Conservation (phyloP, 2,329 filamentous ascomycete species). For the Botrytis squamosa region DNA sequence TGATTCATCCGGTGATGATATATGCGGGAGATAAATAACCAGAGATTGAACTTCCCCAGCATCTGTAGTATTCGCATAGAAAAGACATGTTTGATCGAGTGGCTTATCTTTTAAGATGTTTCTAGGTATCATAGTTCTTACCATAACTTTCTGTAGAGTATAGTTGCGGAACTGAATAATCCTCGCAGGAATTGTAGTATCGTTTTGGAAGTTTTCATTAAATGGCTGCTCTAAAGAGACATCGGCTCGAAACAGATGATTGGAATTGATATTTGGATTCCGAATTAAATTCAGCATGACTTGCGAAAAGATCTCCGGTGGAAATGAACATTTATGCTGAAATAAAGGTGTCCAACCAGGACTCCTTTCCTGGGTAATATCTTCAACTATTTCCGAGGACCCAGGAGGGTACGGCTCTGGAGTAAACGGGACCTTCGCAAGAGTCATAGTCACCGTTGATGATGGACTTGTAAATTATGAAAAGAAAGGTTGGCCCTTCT, state of each 20-base stretch:
- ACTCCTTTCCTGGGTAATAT: slow-evolving; percentile 36
- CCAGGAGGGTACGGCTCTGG: slow-evolving; percentile 36
- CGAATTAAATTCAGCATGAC: slow-evolving; percentile 73
- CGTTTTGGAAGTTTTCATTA: slow-evolving; percentile 37
- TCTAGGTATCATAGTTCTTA: slow-evolving; percentile 77
- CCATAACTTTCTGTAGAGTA: slow-evolving; percentile 59
- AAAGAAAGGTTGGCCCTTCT: not conserved
- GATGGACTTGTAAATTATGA: not conserved
- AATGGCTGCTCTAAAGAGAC: slow-evolving; percentile 57
- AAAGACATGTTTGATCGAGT: slow-evolving; percentile 79
- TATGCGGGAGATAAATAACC: slow-evolving; percentile 78
- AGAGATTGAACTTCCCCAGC: slow-evolving; percentile 47
- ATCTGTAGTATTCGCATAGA: slow-evolving; percentile 50
- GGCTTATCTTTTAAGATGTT: slow-evolving; percentile 74
- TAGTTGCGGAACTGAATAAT: slow-evolving; percentile 49
- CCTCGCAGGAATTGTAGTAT: slow-evolving; percentile 38
- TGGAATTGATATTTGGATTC: slow-evolving; percentile 79
- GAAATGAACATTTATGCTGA: slow-evolving; percentile 60
- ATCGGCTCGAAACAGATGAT: slow-evolving; percentile 75
- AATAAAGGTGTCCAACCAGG: slow-evolving; percentile 54
- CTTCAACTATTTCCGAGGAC: slow-evolving; percentile 41
- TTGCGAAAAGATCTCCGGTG: slow-evolving; percentile 58
- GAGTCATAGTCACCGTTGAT: slow-evolving; percentile 21
- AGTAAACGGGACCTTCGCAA: slow-evolving; percentile 17
- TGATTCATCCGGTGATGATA: slow-evolving; percentile 57